phyloP scores from a whole-genome alignment of 495 filamentous ascomycete genomes.

The Aspergillus sclerotioniger region DNA sequence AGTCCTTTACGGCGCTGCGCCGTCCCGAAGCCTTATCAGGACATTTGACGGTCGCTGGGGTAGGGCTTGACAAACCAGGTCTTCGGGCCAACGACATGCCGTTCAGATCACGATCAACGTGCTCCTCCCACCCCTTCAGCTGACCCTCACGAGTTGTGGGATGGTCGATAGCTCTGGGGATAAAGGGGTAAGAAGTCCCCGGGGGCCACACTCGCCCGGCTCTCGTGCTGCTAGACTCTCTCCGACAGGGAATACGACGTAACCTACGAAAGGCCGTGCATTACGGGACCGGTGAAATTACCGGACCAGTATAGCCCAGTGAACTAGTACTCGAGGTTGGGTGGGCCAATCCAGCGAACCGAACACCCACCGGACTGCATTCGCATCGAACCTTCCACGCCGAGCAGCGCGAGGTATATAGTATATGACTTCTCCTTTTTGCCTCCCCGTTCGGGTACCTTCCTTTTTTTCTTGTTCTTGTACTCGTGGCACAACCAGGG shows the following conservation, averaged over 20 bases:
- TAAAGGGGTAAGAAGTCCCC: not conserved
- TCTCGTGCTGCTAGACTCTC: not conserved
- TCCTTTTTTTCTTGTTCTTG: not conserved
- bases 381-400: not conserved
- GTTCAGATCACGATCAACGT: not conserved
- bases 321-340: too few relatives aligned
- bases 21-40: not conserved
- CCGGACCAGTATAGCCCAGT: not conserved
- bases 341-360: too few relatives aligned
- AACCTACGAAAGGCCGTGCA: not conserved
- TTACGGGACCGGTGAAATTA: not conserved
- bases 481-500: conserved; percentile 1
- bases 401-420: not conserved
- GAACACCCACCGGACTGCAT: too few relatives aligned
- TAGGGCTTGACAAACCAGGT: too few relatives aligned
- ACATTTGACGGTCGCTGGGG: too few relatives aligned
- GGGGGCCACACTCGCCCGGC: not conserved
- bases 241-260: not conserved
- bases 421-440: conserved; percentile 1
- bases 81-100: too few relatives aligned
- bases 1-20: not conserved
- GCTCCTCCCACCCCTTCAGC: not conserved
- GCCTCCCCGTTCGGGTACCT: not conserved
- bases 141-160: not conserved
- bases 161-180: not conserved